Percentiles rank a stretch among this genome's conserved stretches.
phyloP scores from a whole-genome alignment of 2,329 filamentous ascomycete genomes.

The Aspergillus vadensis region DNA sequence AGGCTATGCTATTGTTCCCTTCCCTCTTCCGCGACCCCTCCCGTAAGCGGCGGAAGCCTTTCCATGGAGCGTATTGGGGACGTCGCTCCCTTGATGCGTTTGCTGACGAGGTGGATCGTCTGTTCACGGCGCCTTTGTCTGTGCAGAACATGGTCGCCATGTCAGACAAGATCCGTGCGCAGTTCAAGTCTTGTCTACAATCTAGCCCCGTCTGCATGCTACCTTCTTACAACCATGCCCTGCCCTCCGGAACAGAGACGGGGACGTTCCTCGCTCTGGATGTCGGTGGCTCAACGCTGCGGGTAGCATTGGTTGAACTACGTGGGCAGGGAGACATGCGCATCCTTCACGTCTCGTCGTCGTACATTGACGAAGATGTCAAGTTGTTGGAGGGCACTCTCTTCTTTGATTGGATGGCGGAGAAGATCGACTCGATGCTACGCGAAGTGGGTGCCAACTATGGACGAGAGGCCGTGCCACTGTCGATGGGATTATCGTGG shows the following conservation, averaged over 20 bases:
- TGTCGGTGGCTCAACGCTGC: constrained; percentile 67
- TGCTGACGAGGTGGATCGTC: constrained; percentile 40
- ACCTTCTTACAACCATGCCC: constrained; percentile 64
- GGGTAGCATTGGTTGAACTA: constrained; percentile 62
- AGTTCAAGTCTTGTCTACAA: constrained; percentile 58
- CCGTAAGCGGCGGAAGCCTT: constrained; percentile 35
- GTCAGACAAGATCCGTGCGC: constrained; percentile 49
- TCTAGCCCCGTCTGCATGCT: constrained; percentile 64
- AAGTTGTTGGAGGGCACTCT: constrained; percentile 56
- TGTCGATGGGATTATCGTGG: constrained; percentile 66
- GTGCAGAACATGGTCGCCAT: constrained; percentile 44
- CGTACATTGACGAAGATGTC: constrained; percentile 59
- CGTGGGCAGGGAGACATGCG: constrained; percentile 55
- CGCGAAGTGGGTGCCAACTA: constrained; percentile 45
- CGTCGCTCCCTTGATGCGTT: constrained; percentile 43
- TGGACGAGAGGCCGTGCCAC: constrained; percentile 38
- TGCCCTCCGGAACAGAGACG: constrained; percentile 61
- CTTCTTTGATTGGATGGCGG: constrained; percentile 70
- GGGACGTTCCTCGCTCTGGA: constrained; percentile 65
- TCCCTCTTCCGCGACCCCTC: constrained; percentile 39
- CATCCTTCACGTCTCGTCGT: constrained; percentile 57
- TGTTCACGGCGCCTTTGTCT: constrained; percentile 41
- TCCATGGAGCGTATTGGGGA: constrained; percentile 38
- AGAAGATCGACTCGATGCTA: constrained; percentile 59
- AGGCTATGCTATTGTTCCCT: constrained; percentile 45